Evolutionary conservation across 192 early-diverging fungal species (phyloP).

Genomic region (Linnemannia hyalina): DNA sequence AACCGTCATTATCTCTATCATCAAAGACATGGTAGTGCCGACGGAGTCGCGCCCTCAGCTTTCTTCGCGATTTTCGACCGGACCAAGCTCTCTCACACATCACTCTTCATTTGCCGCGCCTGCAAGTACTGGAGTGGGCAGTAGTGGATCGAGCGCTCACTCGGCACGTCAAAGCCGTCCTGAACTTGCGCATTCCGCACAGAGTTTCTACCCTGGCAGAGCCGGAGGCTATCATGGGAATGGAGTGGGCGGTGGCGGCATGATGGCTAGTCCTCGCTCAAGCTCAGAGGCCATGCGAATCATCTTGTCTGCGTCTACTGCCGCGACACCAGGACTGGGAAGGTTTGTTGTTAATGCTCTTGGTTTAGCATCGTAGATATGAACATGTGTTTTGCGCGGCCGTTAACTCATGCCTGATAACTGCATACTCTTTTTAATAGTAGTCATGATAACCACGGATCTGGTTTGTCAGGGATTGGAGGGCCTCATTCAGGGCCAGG

Average conservation of each 20-base stretch:
- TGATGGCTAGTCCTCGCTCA: slow-evolving; percentile 8
- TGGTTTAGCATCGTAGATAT: no score
- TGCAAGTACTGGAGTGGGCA: neutral
- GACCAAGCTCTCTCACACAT: neutral
- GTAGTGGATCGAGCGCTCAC: neutral
- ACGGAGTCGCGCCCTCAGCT: neutral
- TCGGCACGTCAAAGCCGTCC: neutral
- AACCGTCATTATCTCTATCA: slow-evolving; percentile 63
- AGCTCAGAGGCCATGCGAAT: slow-evolving; percentile 44
- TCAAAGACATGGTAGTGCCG: slow-evolving; percentile 62
- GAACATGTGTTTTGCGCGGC: no score
- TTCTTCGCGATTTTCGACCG: neutral
- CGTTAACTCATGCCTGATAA: neutral
- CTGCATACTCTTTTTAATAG: neutral
- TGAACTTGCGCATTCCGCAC: slow-evolving; percentile 20
- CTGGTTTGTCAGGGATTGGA: neutral
- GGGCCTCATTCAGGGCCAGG: neutral
- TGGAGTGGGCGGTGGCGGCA: neutral
- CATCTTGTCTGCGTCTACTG: slow-evolving; percentile 15
- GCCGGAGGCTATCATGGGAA: neutral
- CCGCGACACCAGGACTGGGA: neutral
- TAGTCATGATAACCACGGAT: neutral
- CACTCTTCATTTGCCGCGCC: neutral
- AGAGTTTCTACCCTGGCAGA: slow-evolving; percentile 32
- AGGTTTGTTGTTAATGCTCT: neutral